Base-by-base conservation (phyloP, 805 yeast species). In the Candida tallmaniae region DNA sequence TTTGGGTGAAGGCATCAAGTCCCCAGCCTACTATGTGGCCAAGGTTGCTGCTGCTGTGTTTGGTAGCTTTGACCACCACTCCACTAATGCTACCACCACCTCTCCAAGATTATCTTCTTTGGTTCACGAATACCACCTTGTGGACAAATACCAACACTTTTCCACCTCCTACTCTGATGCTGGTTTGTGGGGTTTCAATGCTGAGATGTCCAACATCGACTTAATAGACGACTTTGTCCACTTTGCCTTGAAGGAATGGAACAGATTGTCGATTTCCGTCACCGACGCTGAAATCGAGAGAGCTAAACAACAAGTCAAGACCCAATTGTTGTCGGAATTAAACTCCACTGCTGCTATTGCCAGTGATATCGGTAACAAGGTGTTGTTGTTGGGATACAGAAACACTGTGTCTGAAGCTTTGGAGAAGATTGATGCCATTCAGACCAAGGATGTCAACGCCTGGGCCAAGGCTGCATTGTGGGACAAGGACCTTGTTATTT, bases 231-330 rank as follows among this genome's bases (percentile, higher is more conserved):
- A 84, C 57, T 73, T 82, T 45, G 71, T 79, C 43, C 95, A 84
- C 64, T 84, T 84, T 68, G 71, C 86, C 39, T 69, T 83, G 64
- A 84, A 82, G 64, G 84, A 83, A 71, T 84, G 94, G 93, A 83
- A 83, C 74, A 78, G 93, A 73, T 73, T 83, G 60, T 70, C 89
- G 15, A 66, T 80, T 48, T 79, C 89, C 16, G 65, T 84, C 54
- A 73, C 86, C 44, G 85, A 81, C 45, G 74, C 84, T 39, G 94
- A 84, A 68, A 77, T 84, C 49, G 77, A 78, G 46, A 74, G 86
- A 65, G 95, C 80, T 56, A 83, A 83, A 68, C 76, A 80, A 37
- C 64, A 75, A 48, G 73, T 78, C 60, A 83, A 83, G 66, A 69
- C 83, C 54, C 70, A 72, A 47, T 55, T 83, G 44, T 74, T 82